phyloP scores from a whole-genome alignment of 768 basidiomycete species.

The Crassisporium funariophilum region DNA sequence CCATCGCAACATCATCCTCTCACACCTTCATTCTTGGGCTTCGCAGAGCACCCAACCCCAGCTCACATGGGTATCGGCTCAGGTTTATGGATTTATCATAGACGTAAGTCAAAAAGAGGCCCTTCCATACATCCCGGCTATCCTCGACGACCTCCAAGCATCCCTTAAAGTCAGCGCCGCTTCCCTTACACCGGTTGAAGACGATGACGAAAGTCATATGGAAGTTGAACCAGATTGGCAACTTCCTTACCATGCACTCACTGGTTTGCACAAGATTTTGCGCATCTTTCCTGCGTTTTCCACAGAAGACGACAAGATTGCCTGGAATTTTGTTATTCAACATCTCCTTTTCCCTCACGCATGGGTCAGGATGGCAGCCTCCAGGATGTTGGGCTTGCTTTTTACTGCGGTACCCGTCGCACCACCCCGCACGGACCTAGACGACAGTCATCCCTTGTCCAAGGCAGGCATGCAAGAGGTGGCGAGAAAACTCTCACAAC shows the following conservation, averaged over 20 bases:
- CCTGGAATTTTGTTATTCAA: constrained; percentile 63
- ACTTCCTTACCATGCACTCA: constrained; percentile 77
- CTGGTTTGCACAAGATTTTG: constrained; percentile 63
- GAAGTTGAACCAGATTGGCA: constrained; percentile 76
- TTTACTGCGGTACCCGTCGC: constrained; percentile 56
- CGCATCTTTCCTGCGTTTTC: constrained; percentile 55
- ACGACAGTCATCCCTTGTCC: constrained; percentile 51
- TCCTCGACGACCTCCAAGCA: constrained; percentile 59
- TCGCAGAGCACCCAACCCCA: constrained; percentile 57
- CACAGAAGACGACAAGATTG: constrained; percentile 45
- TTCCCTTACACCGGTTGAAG: constrained; percentile 42
- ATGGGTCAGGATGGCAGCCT: constrained; percentile 87
- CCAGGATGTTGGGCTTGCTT: constrained; percentile 71
- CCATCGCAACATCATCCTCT: constrained; percentile 55
- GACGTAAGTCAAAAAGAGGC: constrained; percentile 61
- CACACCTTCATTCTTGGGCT: constrained; percentile 82
- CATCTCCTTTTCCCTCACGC: constrained; percentile 89
- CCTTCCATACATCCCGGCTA: constrained; percentile 42
- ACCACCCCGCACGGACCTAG: constrained; percentile 33
- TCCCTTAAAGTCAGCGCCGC: constrained; percentile 48
- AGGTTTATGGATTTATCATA: constrained; percentile 81
- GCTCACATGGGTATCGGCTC: constrained; percentile 73
- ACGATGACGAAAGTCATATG: constrained; percentile 43
- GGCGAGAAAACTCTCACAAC: constrained; percentile 70
- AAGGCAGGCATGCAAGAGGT: constrained; percentile 60